These are phyloP conservation scores for Torulaspora globosa DNA, from an alignment of 1,139 yeast genomes.

Conservation along the genomic window DNA sequence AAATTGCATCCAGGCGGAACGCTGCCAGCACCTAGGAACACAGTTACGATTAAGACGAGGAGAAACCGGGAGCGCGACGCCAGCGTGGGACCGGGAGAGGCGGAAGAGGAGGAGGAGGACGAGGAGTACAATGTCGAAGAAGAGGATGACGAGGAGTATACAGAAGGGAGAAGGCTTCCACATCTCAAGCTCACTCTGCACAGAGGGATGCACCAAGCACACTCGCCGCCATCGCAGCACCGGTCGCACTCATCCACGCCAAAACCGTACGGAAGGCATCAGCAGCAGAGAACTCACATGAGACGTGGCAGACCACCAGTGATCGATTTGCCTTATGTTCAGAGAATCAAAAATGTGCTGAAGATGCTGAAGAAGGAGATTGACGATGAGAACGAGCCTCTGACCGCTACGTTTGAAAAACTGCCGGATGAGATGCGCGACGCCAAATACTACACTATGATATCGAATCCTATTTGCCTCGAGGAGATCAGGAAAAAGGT, in stretches of 20 bases:
- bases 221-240: constrained; percentile 18
- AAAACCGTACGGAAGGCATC: constrained; percentile 26
- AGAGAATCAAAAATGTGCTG: constrained; percentile 80
- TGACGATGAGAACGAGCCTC: constrained; percentile 48
- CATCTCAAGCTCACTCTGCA: constrained; percentile 19
- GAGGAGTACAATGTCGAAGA: constrained; percentile 38
- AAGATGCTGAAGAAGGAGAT: constrained; percentile 74
- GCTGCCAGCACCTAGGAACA: constrained; percentile 6
- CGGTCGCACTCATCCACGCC: constrained; percentile 26
- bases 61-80: constrained; percentile 14
- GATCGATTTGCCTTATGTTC: constrained; percentile 90
- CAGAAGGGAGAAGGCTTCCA: constrained; percentile 19
- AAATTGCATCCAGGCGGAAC: constrained; percentile 13
- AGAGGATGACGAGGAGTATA: constrained; percentile 29
- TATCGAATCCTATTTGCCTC: constrained; percentile 71
- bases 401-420: constrained; percentile 68
- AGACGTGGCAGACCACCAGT: constrained; percentile 92
- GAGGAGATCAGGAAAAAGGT: constrained; percentile 79
- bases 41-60: constrained; percentile 4
- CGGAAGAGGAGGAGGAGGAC: constrained; percentile 33
- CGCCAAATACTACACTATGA: constrained; percentile 63
- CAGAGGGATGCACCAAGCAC: constrained; percentile 14
- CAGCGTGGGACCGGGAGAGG: constrained; percentile 21
- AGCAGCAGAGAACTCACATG: constrained; percentile 40
- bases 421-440: constrained; percentile 68